These are phyloP conservation scores for Verticillium alfalfae DNA, from an alignment of 2,329 filamentous ascomycete genomes.

Conservation along the genomic window DNA sequence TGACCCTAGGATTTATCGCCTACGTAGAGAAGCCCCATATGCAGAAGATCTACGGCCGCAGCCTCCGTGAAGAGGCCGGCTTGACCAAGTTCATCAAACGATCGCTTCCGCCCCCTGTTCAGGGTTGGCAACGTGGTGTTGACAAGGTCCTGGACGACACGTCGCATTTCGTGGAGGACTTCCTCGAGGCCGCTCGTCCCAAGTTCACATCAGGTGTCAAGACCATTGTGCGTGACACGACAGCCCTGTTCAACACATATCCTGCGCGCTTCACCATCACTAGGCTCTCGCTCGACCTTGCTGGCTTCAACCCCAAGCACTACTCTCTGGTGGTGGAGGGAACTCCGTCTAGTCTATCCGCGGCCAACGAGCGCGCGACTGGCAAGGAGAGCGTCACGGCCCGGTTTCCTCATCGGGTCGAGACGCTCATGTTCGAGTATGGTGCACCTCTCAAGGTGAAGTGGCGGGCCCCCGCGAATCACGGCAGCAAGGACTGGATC, in stretches of 20 bases:
- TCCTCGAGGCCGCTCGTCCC: conserved; percentile 78
- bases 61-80: conserved; percentile 79
- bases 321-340: conserved; percentile 75
- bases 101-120: conserved; percentile 76
- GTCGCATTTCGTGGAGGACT: conserved; percentile 83
- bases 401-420: conserved; percentile 62
- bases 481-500: conserved; percentile 91
- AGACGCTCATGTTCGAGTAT: conserved; percentile 79
- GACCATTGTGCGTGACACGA: conserved; percentile 82
- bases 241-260: conserved; percentile 81
- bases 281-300: conserved; percentile 71
- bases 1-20: conserved; percentile 83
- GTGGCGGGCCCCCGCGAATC: conserved; percentile 84
- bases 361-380: conserved; percentile 53
- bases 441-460: conserved; percentile 83
- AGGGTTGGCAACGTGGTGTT: conserved; percentile 78
- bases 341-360: conserved; percentile 44
- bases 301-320: conserved; percentile 71
- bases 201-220: conserved; percentile 83
- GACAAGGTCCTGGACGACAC: conserved; percentile 85
- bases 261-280: conserved; percentile 82
- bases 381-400: conserved; percentile 70
- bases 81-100: conserved; percentile 87
- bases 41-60: conserved; percentile 91
- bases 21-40: conserved; percentile 95